Conservation (phyloP, 352 stramenopile genomes). For the Peronospora tabacina region DNA sequence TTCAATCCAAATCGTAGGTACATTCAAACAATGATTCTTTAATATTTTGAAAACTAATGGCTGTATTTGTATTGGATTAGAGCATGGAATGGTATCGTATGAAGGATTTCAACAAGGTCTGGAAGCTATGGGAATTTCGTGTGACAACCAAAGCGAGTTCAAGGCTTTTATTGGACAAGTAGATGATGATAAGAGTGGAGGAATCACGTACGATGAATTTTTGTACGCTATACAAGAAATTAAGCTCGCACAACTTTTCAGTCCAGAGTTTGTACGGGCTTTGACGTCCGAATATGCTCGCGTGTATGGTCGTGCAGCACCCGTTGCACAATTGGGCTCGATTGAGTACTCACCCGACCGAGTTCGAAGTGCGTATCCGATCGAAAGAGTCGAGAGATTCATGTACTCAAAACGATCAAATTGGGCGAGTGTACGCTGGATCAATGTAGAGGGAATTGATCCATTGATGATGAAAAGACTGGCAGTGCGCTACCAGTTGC, state of each 20-base stretch:
- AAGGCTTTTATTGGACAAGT: conserved; percentile 65
- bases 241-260: conserved; percentile 84
- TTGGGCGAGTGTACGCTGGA: conserved; percentile 77
- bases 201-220: conserved; percentile 84
- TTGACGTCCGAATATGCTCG: conserved; percentile 19
- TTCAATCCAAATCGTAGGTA: conserved; percentile 49
- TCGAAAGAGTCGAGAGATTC: conserved; percentile 66
- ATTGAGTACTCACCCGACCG: conserved; percentile 76
- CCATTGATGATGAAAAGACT: conserved; percentile 57
- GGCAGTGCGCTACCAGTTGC: conserved; percentile 76
- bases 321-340: conserved; percentile 35
- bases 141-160: conserved; percentile 54
- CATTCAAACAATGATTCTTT: neutral
- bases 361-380: conserved; percentile 68
- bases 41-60: no score
- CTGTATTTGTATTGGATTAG: conserved; percentile 13
- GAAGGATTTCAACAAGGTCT: conserved; percentile 64
- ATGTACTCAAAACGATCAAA: conserved; percentile 72
- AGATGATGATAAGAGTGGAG: conserved; percentile 73
- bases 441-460: conserved; percentile 66
- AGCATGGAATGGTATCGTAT: conserved; percentile 60
- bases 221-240: conserved; percentile 84
- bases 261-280: conserved; percentile 41
- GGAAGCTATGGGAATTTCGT: conserved; percentile 69
- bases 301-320: conserved; percentile 12